phyloP scores from a whole-genome alignment of 345 rosid genomes.

The Eucalyptus polybractea region DNA sequence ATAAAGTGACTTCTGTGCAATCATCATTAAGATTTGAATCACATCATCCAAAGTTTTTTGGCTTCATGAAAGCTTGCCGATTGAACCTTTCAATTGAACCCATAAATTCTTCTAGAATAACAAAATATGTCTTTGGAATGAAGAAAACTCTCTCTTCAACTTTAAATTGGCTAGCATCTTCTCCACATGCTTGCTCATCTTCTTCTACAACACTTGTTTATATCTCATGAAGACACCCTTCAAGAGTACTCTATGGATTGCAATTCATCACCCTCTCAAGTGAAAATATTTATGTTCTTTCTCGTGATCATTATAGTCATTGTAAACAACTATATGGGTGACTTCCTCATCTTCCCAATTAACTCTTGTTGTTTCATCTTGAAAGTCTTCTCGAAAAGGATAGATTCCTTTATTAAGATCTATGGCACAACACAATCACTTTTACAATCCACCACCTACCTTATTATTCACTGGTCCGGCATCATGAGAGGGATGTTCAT shows the following conservation, averaged over 20 bases:
- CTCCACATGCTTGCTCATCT: not conserved
- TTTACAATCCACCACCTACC: not conserved
- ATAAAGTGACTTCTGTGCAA: not conserved
- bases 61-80: not conserved
- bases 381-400: not conserved
- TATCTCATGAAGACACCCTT: not conserved
- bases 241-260: not conserved
- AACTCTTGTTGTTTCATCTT: not conserved
- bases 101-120: not conserved
- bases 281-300: not conserved
- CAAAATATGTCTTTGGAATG: not conserved
- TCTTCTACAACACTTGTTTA: not conserved
- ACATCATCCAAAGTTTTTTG: not conserved
- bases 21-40: not conserved
- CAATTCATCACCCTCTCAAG: not conserved
- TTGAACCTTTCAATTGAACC: not conserved
- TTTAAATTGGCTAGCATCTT: not conserved
- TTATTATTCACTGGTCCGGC: not conserved
- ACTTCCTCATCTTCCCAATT: not conserved
- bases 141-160: not conserved
- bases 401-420: not conserved
- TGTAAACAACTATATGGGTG: not conserved
- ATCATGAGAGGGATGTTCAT: not conserved
- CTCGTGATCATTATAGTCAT: not conserved
- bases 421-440: not conserved